Conservation (phyloP, 2,329 filamentous ascomycete genomes). For the Arthrobotrys pseudoclavata region DNA sequence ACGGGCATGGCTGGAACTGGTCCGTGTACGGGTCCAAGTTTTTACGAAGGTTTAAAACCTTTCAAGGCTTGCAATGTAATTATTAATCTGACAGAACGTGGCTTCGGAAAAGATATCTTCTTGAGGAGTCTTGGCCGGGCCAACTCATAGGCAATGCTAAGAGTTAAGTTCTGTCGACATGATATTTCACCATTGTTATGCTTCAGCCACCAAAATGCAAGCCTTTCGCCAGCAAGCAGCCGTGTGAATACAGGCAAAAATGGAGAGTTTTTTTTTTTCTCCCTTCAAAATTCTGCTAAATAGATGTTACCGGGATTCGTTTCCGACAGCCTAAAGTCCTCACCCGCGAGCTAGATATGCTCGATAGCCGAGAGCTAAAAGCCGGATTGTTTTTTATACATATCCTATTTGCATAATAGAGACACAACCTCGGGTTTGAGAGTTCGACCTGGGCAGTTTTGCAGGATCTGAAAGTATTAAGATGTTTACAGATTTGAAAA, state of each 20-base stretch:
- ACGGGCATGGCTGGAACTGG: conserved; percentile 1
- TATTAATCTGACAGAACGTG: not conserved
- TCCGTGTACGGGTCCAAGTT: conserved; percentile 18
- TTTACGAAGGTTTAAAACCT: not conserved
- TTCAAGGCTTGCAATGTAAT: not conserved
- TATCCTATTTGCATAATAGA: conserved; percentile 17
- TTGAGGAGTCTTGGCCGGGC: conserved; percentile 13
- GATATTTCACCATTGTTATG: conserved; percentile 11
- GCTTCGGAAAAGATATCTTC: conserved; percentile 32
- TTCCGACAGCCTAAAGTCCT: conserved; percentile 51
- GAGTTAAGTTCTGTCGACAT: not conserved
- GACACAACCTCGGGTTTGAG: not conserved
- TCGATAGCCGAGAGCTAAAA: conserved; percentile 34
- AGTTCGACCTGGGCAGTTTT: not conserved
- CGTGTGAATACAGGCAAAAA: conserved; percentile 42
- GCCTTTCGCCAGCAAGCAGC: conserved; percentile 1
- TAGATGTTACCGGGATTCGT: conserved; percentile 2
- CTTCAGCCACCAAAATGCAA: conserved; percentile 25
- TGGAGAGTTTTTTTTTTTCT: conserved; percentile 21
- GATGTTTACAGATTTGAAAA: not conserved
- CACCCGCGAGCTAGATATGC: conserved; percentile 4
- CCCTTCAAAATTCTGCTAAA: conserved; percentile 53
- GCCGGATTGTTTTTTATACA: conserved; percentile 16
- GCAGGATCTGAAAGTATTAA: not conserved
- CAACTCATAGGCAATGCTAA: not conserved